Conservation (phyloP, 2,329 filamentous ascomycete genomes). For the Ceratocystis papillata region DNA sequence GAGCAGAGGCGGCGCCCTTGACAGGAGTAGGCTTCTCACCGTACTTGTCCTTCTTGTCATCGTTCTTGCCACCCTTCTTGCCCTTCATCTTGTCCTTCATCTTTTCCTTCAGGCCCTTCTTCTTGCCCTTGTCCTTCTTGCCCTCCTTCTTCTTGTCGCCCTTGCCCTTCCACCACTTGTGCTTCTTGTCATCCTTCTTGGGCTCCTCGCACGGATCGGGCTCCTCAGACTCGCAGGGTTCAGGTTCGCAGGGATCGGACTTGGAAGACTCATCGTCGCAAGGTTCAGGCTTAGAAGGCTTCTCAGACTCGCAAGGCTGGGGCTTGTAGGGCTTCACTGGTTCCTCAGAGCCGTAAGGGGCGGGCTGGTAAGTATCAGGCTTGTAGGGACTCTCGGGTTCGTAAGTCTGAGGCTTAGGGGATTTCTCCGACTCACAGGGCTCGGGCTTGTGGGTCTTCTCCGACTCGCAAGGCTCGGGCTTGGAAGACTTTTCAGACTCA, state of each 20-base stretch:
- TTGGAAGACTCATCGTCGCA: neutral
- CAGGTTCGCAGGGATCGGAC: slow-evolving; percentile 5
- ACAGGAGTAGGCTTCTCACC: slow-evolving; percentile 21
- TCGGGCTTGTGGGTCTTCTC: slow-evolving; percentile 14
- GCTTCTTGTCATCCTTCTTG: slow-evolving; percentile 24
- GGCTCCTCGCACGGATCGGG: slow-evolving; percentile 18
- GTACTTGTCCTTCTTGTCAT: slow-evolving; percentile 22
- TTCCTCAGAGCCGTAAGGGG: slow-evolving; percentile 6
- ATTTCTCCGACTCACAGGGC: slow-evolving; percentile 16
- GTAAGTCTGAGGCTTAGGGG: slow-evolving; percentile 12
- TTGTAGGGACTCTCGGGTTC: slow-evolving; percentile 11
- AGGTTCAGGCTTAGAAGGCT: slow-evolving; percentile 18
- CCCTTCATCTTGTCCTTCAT: slow-evolving; percentile 23
- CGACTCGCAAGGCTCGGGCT: slow-evolving; percentile 14
- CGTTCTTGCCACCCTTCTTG: slow-evolving; percentile 21
- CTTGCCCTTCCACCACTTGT: slow-evolving; percentile 25
- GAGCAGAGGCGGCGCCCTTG: slow-evolving; percentile 20
- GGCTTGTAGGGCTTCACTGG: slow-evolving; percentile 10
- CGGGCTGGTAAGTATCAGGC: slow-evolving; percentile 11
- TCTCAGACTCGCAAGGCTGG: slow-evolving; percentile 14
- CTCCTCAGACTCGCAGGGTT: slow-evolving; percentile 15
- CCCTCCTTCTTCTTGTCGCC: slow-evolving; percentile 22
- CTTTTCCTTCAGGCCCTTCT: slow-evolving; percentile 17
- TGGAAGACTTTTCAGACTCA: slow-evolving; percentile 4
- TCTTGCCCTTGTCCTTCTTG: slow-evolving; percentile 21